Conservation (phyloP, 768 basidiomycete genomes). For the Sarcodon aspratus region DNA sequence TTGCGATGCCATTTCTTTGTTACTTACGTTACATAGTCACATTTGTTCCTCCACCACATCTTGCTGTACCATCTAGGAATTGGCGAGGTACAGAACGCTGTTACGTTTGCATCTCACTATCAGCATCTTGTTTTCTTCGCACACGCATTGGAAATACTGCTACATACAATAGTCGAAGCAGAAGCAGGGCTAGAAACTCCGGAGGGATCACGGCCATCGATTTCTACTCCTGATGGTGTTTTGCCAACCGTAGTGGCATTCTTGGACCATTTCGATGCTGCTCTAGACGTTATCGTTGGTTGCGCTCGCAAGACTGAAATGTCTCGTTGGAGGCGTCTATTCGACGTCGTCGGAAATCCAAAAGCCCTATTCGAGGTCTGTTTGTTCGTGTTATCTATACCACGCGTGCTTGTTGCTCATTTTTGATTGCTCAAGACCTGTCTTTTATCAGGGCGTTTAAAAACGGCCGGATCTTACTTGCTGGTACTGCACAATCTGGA, state of each 20-base stretch:
- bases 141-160: constrained; percentile 87
- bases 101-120: constrained; percentile 79
- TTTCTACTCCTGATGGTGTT: constrained; percentile 21
- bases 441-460: constrained; percentile 56
- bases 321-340: constrained; percentile 80
- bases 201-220: constrained; percentile 1
- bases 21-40: constrained; percentile 44
- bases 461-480: constrained; percentile 87
- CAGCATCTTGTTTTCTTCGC: constrained; percentile 85
- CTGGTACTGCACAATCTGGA: constrained; percentile 91
- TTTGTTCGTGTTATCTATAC: constrained; percentile 4
- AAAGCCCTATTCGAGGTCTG: constrained; percentile 83
- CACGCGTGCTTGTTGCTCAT: neutral
- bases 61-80: constrained; percentile 71
- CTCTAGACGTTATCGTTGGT: constrained; percentile 87
- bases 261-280: constrained; percentile 86
- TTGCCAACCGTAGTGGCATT: constrained; percentile 75
- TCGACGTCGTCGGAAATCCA: constrained; percentile 85
- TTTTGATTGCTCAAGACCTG: constrained; percentile 42
- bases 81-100: constrained; percentile 58
- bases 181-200: constrained; percentile 32
- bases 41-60: constrained; percentile 89
- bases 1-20: neutral
- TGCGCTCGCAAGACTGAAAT: constrained; percentile 97
- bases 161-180: constrained; percentile 88